A percentile compares a stretch with the other conserved stretches of the same genome.
phyloP scores from a whole-genome alignment of 2,329 filamentous ascomycete species.

The Sordariomycetes sp. region DNA sequence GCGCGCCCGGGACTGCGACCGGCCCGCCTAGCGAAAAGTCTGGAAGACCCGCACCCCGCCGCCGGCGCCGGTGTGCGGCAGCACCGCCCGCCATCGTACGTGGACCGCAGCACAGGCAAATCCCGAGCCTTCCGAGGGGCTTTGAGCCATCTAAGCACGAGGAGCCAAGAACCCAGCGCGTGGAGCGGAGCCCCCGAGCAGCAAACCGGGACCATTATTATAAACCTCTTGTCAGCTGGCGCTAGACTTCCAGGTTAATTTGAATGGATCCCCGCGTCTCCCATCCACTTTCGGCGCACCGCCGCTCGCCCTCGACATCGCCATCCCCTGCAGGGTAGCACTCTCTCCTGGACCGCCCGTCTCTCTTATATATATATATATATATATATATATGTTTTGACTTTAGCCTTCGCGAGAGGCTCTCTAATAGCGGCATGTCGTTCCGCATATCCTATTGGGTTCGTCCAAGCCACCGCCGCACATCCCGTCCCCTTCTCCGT shows the following conservation, averaged over 20 bases:
- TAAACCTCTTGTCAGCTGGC: too few species aligned
- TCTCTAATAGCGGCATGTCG: not conserved
- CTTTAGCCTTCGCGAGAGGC: not conserved
- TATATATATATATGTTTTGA: not conserved
- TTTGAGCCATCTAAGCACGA: not conserved
- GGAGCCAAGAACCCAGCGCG: not conserved
- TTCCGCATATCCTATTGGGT: conserved; percentile 24
- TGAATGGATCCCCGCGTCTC: too few species aligned
- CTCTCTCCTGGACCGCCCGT: not conserved
- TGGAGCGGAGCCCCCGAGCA: too few species aligned
- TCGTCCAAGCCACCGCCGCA: conserved; percentile 5
- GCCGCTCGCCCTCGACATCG: too few species aligned
- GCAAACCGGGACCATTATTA: too few species aligned
- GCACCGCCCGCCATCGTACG: not conserved
- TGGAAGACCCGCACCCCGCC: not conserved
- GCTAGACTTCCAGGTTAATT: too few species aligned
- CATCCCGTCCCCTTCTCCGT: not conserved
- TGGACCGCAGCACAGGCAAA: too few species aligned
- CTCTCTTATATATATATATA: not conserved
- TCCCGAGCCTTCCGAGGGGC: not conserved
- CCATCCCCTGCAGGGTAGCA: not conserved
- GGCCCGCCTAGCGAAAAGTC: too few species aligned
- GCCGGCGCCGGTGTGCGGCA: not conserved
- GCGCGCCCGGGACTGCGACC: not conserved
- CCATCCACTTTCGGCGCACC: too few species aligned